Evolutionary conservation across 352 stramenopile genomes (phyloP).

Genomic region (Pilasporangium apinafurcum): DNA sequence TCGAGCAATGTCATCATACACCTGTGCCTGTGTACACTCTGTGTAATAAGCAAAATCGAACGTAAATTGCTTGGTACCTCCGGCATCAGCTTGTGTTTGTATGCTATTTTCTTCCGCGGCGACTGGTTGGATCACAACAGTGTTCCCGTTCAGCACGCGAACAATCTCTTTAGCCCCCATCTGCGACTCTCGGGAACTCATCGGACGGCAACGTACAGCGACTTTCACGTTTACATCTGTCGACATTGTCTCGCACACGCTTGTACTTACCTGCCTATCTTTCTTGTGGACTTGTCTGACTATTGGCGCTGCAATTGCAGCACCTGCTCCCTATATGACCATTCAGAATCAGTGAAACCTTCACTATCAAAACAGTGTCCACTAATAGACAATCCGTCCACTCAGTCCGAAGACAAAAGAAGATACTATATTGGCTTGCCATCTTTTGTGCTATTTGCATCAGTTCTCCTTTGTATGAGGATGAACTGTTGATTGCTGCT

Average conservation of each 20-base stretch:
- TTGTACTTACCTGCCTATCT: neutral
- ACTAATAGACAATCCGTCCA: no score
- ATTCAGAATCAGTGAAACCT: slow-evolving; percentile 1
- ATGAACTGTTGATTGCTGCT: slow-evolving; percentile 22
- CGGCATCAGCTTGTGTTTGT: neutral
- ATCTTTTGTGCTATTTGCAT: neutral
- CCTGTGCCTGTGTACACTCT: slow-evolving; percentile 64
- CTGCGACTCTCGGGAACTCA: slow-evolving; percentile 75
- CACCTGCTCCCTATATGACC: neutral
- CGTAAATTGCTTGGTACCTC: slow-evolving; percentile 56
- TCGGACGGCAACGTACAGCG: slow-evolving; percentile 82
- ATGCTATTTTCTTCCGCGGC: slow-evolving; percentile 2
- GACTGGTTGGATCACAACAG: slow-evolving; percentile 41
- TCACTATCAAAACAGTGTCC: no score
- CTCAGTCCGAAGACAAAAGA: no score
- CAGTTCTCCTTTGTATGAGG: slow-evolving; percentile 9
- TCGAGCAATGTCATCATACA: slow-evolving; percentile 74
- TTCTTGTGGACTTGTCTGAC: neutral
- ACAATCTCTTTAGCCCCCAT: slow-evolving; percentile 46
- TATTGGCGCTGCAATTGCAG: no score
- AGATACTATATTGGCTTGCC: neutral
- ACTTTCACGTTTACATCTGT: slow-evolving; percentile 88
- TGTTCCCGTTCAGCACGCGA: slow-evolving; percentile 46
- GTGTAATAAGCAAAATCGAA: slow-evolving; percentile 83
- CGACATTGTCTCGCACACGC: slow-evolving; percentile 18